Percentiles rank a stretch among this genome's conserved stretches.
phyloP scores from a whole-genome alignment of 371 early-diverging fungal species.

The Mycotypha africana region DNA sequence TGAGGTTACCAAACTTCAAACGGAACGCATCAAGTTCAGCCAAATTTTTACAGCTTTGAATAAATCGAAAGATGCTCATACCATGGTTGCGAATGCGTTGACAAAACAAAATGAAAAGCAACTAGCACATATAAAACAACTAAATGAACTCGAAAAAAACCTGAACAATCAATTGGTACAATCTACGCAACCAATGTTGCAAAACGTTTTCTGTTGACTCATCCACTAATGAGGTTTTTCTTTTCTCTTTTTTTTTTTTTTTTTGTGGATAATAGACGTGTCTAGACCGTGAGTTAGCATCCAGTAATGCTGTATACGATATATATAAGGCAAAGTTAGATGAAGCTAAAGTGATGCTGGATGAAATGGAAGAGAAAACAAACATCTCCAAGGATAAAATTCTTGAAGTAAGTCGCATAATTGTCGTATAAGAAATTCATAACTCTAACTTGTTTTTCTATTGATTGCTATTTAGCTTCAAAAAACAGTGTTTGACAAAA shows the following conservation, averaged over 20 bases:
- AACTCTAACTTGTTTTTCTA: too few species aligned
- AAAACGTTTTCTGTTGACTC: too few species aligned
- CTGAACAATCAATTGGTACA: slow-evolving; percentile 29
- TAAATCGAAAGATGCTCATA: slow-evolving; percentile 30
- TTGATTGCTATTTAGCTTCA: slow-evolving; percentile 29
- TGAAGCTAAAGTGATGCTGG: slow-evolving; percentile 38
- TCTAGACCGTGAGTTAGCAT: slow-evolving; percentile 17
- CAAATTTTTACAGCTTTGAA: slow-evolving; percentile 37
- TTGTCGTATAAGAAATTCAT: too few species aligned
- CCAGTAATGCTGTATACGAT: slow-evolving; percentile 42
- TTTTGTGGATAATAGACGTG: slow-evolving; percentile 10
- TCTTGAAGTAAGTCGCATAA: slow-evolving; percentile 11
- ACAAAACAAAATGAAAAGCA: slow-evolving; percentile 38
- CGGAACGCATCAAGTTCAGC: slow-evolving; percentile 51
- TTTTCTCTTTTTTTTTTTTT: background rate
- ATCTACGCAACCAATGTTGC: too few species aligned
- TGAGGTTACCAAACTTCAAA: slow-evolving; percentile 62
- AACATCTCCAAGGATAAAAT: slow-evolving; percentile 18
- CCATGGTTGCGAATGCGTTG: slow-evolving; percentile 23
- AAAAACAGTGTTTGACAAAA: slow-evolving; percentile 51
- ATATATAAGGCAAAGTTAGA: slow-evolving; percentile 42
- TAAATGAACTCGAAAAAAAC: slow-evolving; percentile 30
- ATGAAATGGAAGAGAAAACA: slow-evolving; percentile 37
- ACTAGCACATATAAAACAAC: slow-evolving; percentile 32
- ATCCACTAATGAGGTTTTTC: background rate